Evolutionary conservation across 2,329 filamentous ascomycete genomes (phyloP), one percentile per base, ranked within the genome.

Genomic region (Dactylella cylindrospora): DNA sequence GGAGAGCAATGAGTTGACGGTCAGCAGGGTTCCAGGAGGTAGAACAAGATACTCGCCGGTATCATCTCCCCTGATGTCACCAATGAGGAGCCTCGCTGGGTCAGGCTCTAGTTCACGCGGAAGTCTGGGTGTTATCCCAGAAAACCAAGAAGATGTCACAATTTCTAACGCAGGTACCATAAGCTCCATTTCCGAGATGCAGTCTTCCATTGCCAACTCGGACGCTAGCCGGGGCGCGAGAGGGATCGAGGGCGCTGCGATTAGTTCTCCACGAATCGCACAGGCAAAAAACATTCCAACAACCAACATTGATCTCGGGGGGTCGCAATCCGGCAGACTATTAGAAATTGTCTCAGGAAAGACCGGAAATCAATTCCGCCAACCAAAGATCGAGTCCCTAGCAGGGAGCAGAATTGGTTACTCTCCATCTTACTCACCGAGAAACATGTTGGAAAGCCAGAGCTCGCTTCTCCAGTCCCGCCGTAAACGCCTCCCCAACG

Each of bases 381-480:
- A 35, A 17, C 15, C 47, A n/a, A 39, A 47, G 17, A 36, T 60
- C 15, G 46, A 46, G 17, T 32, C 29, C 2, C 33, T 60, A 12
- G 26, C 20, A 6, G 52, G 26, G 12, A 19, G 33, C 2, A 61
- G n/a, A n/a, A n/a, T n/a, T n/a, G n/a, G 54, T 46, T 28, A 39
- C 12, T 26, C 46, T 15, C 51, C 39, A 19, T 51, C 46, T 32
- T 40, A 32, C 12, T 43, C 47, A 13, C 41, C 45, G 13, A 22
- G 32, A 28, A 44, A 44, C 2, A 12, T 47, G 4, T 19, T 50
- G 15, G 47, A 44, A 36, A 35, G 35, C n/a, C 32, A 35, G 22
- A 43, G 32, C 15, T 40, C 47, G 1, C 28, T 62, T 2, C 22
- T 47, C 13, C 55, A 49, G 28, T 62, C 49, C 5, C 22, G 49